Evolutionary conservation across 2,329 filamentous ascomycete genomes (phyloP), one percentile per base, ranked within the genome.

Genomic region (Calonectria honghensis): DNA sequence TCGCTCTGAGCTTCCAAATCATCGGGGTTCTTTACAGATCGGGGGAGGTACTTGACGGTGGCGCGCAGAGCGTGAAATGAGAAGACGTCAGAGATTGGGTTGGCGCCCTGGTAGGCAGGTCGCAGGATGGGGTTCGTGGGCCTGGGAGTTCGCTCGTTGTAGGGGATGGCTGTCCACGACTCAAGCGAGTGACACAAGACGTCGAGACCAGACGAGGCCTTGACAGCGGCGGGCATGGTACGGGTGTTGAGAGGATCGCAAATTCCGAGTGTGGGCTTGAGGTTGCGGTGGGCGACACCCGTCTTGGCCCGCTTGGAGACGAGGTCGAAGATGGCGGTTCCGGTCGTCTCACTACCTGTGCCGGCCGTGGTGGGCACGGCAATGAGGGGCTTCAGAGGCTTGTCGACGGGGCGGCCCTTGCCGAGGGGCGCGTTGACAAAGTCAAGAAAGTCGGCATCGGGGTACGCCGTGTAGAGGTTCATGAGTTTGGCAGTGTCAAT

Each of bases 401-500:
- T 92, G 65, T 91, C 91, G 68, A 97, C 93, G 0, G 95, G 95
- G n/a, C 91, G 86, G 5, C 97, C 97, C 76, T 94, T 95, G 73
- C 97, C 97, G 0, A 98, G 88, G 0, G 97, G 97, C 0, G 96
- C 96, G 82, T 98, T 98, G 85, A 99, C 97, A 77, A 99, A 99
- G 88, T 99, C 96, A 45, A 98, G 90, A 83, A 99, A 98, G 80
- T 97, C 95, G 41, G 96, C 96, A 10, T 98, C 94, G 0, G 96
- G 96, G 83, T 96, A 98, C 76, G 92, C 93, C 0, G 93, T 94
- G 87, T 98, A 98, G 0, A 99, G 90, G 83, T 99, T 99, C 96
- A 99, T 98, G 72, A 99, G 90, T 86, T 99, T 99, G 70, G 97
- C 96, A 0, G 97, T 99, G 86, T 99, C 97, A 79, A 99, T 99